Percentiles rank a stretch among this genome's conserved stretches.
These are phyloP conservation scores for Wickerhamomyces sydowiorum DNA, from an alignment of 805 yeast genomes.

Conservation along the genomic window DNA sequence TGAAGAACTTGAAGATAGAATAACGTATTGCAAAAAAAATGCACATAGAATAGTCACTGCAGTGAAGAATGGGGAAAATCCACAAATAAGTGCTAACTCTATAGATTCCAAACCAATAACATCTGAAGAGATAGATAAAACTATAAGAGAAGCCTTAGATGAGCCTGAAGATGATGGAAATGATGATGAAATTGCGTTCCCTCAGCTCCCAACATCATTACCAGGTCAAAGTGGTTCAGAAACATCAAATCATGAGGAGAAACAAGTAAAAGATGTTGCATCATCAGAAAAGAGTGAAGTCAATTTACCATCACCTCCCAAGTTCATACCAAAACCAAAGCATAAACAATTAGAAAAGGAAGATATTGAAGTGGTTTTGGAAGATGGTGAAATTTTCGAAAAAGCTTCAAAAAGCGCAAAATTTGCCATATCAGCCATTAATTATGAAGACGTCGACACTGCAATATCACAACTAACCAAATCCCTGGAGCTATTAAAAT, in stretches of 20 bases:
- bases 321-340: not conserved
- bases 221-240: constrained; percentile 1
- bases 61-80: constrained; percentile 5
- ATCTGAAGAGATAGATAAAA: constrained; percentile 7
- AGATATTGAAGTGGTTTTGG: constrained; percentile 22
- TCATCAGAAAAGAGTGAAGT: not conserved
- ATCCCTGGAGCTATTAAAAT: constrained; percentile 4
- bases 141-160: constrained; percentile 4
- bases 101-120: constrained; percentile 1
- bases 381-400: constrained; percentile 29
- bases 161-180: constrained; percentile 3
- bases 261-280: not conserved
- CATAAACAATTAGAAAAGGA: constrained; percentile 5
- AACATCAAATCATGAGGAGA: too few species aligned
- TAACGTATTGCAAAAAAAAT: constrained; percentile 4
- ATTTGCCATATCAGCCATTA: constrained; percentile 68
- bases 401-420: constrained; percentile 58
- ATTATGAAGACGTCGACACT: constrained; percentile 62
- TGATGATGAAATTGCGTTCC: constrained; percentile 2
- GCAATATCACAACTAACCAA: constrained; percentile 30
- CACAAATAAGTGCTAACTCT: not conserved
- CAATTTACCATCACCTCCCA: not conserved
- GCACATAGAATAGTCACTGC: constrained; percentile 1
- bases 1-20: constrained; percentile 5
- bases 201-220: constrained; percentile 5